These are phyloP conservation scores for Nemania sp. DNA, from an alignment of 2,329 filamentous ascomycete genomes.

Conservation along the genomic window DNA sequence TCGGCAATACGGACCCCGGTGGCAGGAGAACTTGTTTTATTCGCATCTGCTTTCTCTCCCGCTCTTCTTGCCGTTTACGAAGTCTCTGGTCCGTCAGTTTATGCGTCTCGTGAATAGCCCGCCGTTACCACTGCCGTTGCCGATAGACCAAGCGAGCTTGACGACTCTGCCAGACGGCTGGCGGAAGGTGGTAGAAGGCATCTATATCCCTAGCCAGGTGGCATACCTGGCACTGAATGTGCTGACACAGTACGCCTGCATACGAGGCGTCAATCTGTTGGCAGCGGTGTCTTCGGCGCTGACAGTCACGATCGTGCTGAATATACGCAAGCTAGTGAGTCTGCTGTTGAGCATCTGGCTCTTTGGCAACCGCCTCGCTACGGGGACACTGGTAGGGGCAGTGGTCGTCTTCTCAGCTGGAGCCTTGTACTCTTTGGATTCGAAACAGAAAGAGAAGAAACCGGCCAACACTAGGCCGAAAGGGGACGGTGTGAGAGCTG, in stretches of 20 bases:
- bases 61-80: constrained; percentile 73
- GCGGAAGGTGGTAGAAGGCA: constrained; percentile 43
- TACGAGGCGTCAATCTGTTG: constrained; percentile 92
- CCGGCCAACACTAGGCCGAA: constrained; percentile 13
- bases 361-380: constrained; percentile 82
- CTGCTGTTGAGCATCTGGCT: constrained; percentile 89
- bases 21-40: constrained; percentile 97
- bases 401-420: constrained; percentile 86
- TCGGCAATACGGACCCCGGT: constrained; percentile 80
- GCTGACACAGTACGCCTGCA: constrained; percentile 90
- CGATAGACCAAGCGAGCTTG: constrained; percentile 38
- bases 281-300: constrained; percentile 86
- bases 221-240: constrained; percentile 76
- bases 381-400: constrained; percentile 79
- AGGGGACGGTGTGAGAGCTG: constrained; percentile 12
- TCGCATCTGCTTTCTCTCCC: constrained; percentile 77
- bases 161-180: constrained; percentile 44
- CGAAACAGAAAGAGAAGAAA: constrained; percentile 42
- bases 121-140: constrained; percentile 54
- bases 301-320: constrained; percentile 94
- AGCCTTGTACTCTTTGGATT: constrained; percentile 85
- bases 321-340: constrained; percentile 91
- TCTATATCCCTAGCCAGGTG: constrained; percentile 68
- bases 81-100: constrained; percentile 67
- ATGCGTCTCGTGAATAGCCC: constrained; percentile 63